Evolutionary conservation across 164 flowering plant genomes (phyloP), one percentile per base, ranked within the genome.

Genomic region (Cinnamomum chago): DNA sequence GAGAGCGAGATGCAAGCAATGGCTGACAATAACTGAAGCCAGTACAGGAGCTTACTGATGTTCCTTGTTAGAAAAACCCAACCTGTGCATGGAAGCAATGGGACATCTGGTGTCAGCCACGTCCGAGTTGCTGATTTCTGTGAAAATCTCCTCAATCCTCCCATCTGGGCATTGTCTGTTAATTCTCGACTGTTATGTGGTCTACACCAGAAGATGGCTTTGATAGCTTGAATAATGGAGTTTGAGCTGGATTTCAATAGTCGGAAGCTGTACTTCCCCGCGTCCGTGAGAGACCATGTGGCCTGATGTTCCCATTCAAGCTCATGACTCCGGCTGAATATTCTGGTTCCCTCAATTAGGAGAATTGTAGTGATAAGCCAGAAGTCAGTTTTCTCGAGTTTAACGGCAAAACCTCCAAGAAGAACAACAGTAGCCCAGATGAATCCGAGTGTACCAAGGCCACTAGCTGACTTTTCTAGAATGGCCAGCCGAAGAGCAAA

Each of bases 371-470:
- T 89, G 62, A 93, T 83, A 78, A 91, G 83, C 99, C 98, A 93
- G 82, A 95, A 95, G 72, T 95, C 99, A 1, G 87, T 88, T 70
- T 79, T 87, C 11, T 82, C 92, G 3, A 95, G 77, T 24, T 91
- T 88, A 23, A 91, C 88, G 30, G 99, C 97, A n/a, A 93, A 93
- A 0, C 99, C 98, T 5, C 99, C 98, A 0, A 95, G 92, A 70
- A 95, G 92, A 77, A 95, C 99, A 62, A 93, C 99, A 0, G 99
- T 95, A 35, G 98, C 98, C 98, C 99, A 95, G 75, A 95, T 89
- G 82, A 93, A 95, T 0, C 98, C 98, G 0, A 95, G 85, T 12
- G 99, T 82, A 68, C 99, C 99, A 5, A 93, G 72, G 5, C 97
- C 86, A n/a, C 92, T 90, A 1, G 98, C 99, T 58, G 90, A 71